phyloP scores from a whole-genome alignment of 352 stramenopile genomes.

The Phytophthora agathidicida region DNA sequence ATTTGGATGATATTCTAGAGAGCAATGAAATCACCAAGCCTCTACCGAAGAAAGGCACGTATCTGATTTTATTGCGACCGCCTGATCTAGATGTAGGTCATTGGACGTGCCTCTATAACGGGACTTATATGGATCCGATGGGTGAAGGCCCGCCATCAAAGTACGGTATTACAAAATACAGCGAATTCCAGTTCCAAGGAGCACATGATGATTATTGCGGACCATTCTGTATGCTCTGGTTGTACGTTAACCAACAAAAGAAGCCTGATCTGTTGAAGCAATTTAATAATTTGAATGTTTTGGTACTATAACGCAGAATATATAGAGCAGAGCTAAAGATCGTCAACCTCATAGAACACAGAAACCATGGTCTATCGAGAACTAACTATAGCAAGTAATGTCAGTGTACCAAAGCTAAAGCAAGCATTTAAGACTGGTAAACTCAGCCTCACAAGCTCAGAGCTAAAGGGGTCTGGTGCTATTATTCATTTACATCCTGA shows the following conservation, averaged over 20 bases:
- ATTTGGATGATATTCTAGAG: not conserved
- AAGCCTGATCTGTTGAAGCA: not conserved
- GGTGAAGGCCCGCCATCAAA: too few relatives aligned
- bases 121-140: not conserved
- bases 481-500: not conserved
- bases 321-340: too few relatives aligned
- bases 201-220: not conserved
- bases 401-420: too few relatives aligned
- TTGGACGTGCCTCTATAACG: not conserved
- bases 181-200: not conserved
- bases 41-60: not conserved
- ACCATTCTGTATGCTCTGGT: too few relatives aligned
- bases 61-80: constrained; percentile 1
- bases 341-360: too few relatives aligned
- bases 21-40: not conserved
- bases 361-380: not conserved
- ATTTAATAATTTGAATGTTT: not conserved
- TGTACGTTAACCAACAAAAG: not conserved
- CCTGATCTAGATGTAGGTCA: constrained; percentile 1
- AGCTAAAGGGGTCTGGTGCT: not conserved
- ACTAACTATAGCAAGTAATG: too few relatives aligned
- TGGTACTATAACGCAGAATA: not conserved
- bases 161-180: constrained; percentile 2
- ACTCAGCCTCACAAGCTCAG: too few relatives aligned
- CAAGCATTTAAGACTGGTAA: too few relatives aligned